These are phyloP conservation scores for Serpula lacrymans DNA, from an alignment of 768 basidiomycete genomes.

Conservation along the genomic window DNA sequence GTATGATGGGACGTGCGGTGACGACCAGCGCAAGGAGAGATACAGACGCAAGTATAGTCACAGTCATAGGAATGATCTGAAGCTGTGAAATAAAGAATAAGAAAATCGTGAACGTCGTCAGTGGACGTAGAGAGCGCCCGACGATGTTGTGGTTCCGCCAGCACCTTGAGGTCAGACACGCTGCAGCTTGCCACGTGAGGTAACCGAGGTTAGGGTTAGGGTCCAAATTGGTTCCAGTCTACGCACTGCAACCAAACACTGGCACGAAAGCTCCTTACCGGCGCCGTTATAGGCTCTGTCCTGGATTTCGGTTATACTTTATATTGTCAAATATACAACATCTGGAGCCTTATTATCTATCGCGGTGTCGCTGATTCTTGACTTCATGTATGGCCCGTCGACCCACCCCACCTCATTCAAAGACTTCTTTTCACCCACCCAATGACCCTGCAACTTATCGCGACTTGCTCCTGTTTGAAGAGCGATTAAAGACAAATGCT, in stretches of 20 bases:
- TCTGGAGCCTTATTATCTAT: no score
- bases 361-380: neutral
- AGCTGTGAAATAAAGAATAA: neutral
- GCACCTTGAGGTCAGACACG: conserved; percentile 22
- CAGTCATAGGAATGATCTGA: conserved; percentile 34
- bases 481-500: conserved; percentile 92
- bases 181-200: conserved; percentile 16
- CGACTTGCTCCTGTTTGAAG: conserved; percentile 91
- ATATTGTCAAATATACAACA: no score
- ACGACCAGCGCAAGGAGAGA: conserved; percentile 44
- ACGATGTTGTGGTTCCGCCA: conserved; percentile 13
- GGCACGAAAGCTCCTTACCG: no score
- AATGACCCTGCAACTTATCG: conserved; percentile 79
- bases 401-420: conserved; percentile 23
- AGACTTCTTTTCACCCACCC: conserved; percentile 51
- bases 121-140: conserved; percentile 10
- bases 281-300: no score
- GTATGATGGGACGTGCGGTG: conserved; percentile 35
- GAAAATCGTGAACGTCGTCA: neutral
- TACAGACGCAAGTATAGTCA: conserved; percentile 35
- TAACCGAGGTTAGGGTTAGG: no score
- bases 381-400: conserved; percentile 24
- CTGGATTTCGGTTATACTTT: no score
- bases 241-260: no score
- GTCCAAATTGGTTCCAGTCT: no score